phyloP scores from a whole-genome alignment of 305 asterid species.

The Fraxinus sp. region DNA sequence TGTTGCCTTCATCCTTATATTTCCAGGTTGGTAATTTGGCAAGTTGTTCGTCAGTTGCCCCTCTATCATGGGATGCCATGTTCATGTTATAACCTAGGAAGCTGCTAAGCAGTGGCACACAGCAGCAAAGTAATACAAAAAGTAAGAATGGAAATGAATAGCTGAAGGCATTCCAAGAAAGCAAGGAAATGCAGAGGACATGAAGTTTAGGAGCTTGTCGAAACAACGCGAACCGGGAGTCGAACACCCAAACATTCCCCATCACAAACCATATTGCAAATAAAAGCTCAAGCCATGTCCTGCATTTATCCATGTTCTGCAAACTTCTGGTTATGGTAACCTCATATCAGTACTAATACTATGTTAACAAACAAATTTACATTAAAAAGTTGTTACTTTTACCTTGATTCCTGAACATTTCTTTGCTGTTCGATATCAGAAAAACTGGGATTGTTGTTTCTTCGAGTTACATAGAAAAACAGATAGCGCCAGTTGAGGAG shows the following conservation, averaged over 20 bases:
- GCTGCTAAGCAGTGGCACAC: constrained; percentile 71
- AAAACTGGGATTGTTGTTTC: constrained; percentile 24
- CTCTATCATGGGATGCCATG: constrained; percentile 58
- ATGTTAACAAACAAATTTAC: not conserved
- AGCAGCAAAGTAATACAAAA: constrained; percentile 72
- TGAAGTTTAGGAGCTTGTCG: constrained; percentile 72
- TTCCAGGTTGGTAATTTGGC: constrained; percentile 60
- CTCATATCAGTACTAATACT: not conserved
- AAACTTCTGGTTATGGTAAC: constrained; percentile 37
- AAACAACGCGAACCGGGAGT: constrained; percentile 69
- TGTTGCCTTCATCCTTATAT: constrained; percentile 39
- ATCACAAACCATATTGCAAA: constrained; percentile 96
- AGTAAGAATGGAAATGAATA: constrained; percentile 88
- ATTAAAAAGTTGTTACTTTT: constrained; percentile 4
- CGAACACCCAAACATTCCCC: constrained; percentile 93
- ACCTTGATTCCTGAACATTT: constrained; percentile 66
- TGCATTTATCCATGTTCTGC: constrained; percentile 55
- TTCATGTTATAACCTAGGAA: constrained; percentile 87
- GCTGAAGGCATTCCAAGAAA: constrained; percentile 86
- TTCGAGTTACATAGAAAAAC: constrained; percentile 29
- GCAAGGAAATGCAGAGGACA: constrained; percentile 65
- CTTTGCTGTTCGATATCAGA: constrained; percentile 75
- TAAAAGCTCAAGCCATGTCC: constrained; percentile 63
- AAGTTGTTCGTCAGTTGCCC: constrained; percentile 81
- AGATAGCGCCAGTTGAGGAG: constrained; percentile 56